Evolutionary conservation across 176 grass and related monocot species (phyloP), one percentile per base, ranked within the genome.

Genomic region (Eremochloa ophiuroides): DNA sequence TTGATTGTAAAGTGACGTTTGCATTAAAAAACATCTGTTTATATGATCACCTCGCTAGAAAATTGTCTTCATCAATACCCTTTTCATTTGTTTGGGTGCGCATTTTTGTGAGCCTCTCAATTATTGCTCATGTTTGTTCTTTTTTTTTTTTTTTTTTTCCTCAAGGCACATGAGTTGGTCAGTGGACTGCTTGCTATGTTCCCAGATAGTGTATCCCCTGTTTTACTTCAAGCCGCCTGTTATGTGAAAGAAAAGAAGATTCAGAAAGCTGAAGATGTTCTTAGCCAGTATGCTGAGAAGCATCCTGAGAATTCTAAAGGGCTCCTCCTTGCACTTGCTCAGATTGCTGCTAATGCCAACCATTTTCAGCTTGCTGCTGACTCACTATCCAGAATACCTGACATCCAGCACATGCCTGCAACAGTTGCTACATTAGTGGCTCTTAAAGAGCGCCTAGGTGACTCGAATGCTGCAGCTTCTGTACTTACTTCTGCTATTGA

Each of bases 361-460:
- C 95, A 98, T 83, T 91, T 94, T 77, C 92, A 91, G 82, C 85
- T 93, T 47, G 86, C 92, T 66, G 79, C 89, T 28, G 95, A 94
- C 8, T 82, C 92, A 8, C 77, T 94, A 28, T 89, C 75, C 15
- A 98, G 93, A 84, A 69, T 94, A 74, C 9, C 75, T 72, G 88
- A 94, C 83, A 94, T 98, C 56, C 92, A 98, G 81, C 88, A 98
- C 81, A 91, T 85, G 90, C 92, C 90, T 59, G 92, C 88, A 42
- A 94, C 90, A 9, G 86, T 98, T 66, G 89, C 95, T 28, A 98
- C 92, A 28, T 51, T 94, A 20, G 81, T 93, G 66, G 85, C 90
- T 43, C 74, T 94, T 62, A 84, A 80, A 85, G 90, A 90, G 77
- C 92, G 86, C 27, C 77, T 93, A 51, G 90, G 90, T 71, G 85